phyloP scores from a whole-genome alignment of 441 rosid species.

The Sinapis alba region DNA sequence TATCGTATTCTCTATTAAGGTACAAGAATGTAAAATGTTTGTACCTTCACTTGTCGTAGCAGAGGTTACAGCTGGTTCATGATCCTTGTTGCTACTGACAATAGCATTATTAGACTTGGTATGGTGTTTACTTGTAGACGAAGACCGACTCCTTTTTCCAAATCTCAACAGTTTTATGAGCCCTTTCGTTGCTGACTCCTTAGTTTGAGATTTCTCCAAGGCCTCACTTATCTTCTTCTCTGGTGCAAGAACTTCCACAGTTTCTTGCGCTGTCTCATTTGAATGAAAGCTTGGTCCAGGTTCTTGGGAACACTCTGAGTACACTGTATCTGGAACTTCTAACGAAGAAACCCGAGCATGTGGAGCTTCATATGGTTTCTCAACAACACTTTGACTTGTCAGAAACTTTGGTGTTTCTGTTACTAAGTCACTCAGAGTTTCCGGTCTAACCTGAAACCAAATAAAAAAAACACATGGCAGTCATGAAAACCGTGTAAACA shows the following conservation, averaged over 20 bases:
- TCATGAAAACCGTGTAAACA: conserved; percentile 12
- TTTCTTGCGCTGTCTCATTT: conserved; percentile 43
- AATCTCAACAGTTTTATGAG: conserved; percentile 79
- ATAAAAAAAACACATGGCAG: background rate
- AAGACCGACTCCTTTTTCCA: conserved; percentile 72
- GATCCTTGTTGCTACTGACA: conserved; percentile 52
- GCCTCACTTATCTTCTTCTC: conserved; percentile 72
- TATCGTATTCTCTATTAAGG: background rate
- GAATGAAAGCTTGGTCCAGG: conserved; percentile 51
- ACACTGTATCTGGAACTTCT: conserved; percentile 67
- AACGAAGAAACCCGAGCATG: conserved; percentile 80
- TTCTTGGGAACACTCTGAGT: conserved; percentile 64
- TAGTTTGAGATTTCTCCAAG: conserved; percentile 59
- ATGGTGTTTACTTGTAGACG: conserved; percentile 50
- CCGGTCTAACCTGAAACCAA: conserved; percentile 59
- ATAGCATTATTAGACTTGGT: conserved; percentile 50
- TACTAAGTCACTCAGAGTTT: conserved; percentile 41
- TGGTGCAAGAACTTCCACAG: conserved; percentile 53
- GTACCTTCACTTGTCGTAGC: conserved; percentile 78
- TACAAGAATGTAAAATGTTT: background rate
- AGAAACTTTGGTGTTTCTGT: conserved; percentile 49
- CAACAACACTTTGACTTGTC: conserved; percentile 42
- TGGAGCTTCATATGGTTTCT: conserved; percentile 80
- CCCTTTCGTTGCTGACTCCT: conserved; percentile 78
- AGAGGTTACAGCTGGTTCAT: conserved; percentile 47